Evolutionary conservation across 805 yeast species (phyloP).

Genomic region (Yarrowia phangngaensis): DNA sequence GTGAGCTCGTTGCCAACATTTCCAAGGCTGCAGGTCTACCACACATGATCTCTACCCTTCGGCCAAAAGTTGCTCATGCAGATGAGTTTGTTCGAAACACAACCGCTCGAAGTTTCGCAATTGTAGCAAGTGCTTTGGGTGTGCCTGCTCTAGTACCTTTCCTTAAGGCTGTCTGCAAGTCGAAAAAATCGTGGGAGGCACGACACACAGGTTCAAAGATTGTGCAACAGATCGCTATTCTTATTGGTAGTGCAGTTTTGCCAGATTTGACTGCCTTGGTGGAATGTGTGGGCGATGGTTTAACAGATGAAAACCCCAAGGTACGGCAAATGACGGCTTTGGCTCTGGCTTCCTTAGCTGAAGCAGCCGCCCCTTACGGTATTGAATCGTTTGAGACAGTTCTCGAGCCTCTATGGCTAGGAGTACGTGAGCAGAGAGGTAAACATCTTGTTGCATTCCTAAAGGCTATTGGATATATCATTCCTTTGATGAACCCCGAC

Average conservation of each 20-base stretch:
- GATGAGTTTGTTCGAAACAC: slow-evolving; percentile 78
- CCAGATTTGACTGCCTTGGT: slow-evolving; percentile 70
- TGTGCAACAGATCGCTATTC: slow-evolving; percentile 67
- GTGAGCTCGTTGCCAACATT: slow-evolving; percentile 69
- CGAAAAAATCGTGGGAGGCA: slow-evolving; percentile 75
- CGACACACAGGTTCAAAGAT: slow-evolving; percentile 77
- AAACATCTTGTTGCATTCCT: slow-evolving; percentile 69
- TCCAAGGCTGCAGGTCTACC: slow-evolving; percentile 80
- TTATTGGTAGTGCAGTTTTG: slow-evolving; percentile 66
- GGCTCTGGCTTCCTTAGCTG: slow-evolving; percentile 72
- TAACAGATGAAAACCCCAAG: slow-evolving; percentile 63
- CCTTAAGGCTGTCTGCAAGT: slow-evolving; percentile 69
- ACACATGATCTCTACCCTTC: slow-evolving; percentile 67
- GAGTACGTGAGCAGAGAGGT: slow-evolving; percentile 73
- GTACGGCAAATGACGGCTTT: slow-evolving; percentile 69
- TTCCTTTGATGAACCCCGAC: slow-evolving; percentile 84
- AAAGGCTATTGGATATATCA: slow-evolving; percentile 70
- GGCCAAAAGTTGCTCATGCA: slow-evolving; percentile 76
- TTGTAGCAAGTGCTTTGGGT: slow-evolving; percentile 77
- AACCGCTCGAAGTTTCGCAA: slow-evolving; percentile 77
- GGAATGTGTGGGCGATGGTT: slow-evolving; percentile 53
- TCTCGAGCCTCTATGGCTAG: slow-evolving; percentile 76
- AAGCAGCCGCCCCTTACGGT: slow-evolving; percentile 81
- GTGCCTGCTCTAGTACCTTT: slow-evolving; percentile 70
- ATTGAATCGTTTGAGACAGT: slow-evolving; percentile 76